These are phyloP conservation scores for Anthoceros angustus DNA, from an alignment of 225 moss, liverwort and hornwort species.

Conservation along the genomic window DNA sequence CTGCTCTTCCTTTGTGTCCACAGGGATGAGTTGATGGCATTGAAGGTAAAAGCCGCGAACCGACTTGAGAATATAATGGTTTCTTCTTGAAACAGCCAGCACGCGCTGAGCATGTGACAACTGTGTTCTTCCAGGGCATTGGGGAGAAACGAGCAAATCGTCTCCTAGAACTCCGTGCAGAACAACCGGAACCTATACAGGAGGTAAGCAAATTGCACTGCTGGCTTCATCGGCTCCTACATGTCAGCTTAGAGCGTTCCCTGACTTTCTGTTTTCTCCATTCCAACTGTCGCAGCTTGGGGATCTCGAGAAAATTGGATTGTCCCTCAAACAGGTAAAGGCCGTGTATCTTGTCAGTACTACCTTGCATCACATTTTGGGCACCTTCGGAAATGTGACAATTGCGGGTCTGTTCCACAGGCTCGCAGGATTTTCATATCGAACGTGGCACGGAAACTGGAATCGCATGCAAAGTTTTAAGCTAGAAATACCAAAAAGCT, in stretches of 20 bases:
- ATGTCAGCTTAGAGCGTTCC: neutral
- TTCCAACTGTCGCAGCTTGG: slow-evolving; percentile 11
- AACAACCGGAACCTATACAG: slow-evolving; percentile 15
- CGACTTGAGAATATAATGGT: neutral
- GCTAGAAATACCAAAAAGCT: no score
- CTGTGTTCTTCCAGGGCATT: slow-evolving; percentile 14
- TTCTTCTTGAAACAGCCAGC: neutral
- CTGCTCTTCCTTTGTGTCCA: neutral
- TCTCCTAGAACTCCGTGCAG: slow-evolving; percentile 15
- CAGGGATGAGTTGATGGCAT: neutral
- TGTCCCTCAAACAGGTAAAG: slow-evolving; percentile 19
- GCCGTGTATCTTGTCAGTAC: neutral
- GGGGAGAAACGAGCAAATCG: slow-evolving; percentile 15
- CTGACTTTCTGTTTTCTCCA: neutral
- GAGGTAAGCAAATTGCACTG: slow-evolving; percentile 7
- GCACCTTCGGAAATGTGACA: neutral
- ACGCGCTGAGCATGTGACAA: no score
- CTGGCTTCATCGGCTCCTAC: neutral
- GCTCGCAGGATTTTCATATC: neutral
- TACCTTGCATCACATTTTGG: neutral
- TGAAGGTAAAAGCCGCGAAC: neutral
- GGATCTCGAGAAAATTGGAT: slow-evolving; percentile 20
- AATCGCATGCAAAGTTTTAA: neutral
- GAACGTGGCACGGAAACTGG: neutral
- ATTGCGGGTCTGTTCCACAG: neutral